Evolutionary conservation across 176 grass and related monocot species (phyloP), one percentile per base, ranked within the genome.

Genomic region (Oryza glaberrima): DNA sequence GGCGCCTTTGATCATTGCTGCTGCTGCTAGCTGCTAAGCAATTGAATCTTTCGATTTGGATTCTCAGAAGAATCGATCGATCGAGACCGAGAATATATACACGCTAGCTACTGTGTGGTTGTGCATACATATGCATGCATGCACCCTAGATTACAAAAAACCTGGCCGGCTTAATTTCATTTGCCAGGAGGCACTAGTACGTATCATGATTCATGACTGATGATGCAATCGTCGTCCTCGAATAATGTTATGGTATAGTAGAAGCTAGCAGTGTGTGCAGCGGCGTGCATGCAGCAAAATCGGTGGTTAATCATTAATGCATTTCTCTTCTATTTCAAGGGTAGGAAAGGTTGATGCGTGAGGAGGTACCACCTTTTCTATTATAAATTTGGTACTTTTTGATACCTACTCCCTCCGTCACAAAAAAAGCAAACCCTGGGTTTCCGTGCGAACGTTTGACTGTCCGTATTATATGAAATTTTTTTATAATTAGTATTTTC

Each of bases 101-200:
- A 68, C 40, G 32, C 88, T 49, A 15, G 6, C 19, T n/a, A 58
- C 54, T 58, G 54, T 61, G 49, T 75, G 77, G 4, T 89, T 49
- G 67, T 58, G 56, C 54, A 58, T 58, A 41, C 8, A n/a, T 41
- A n/a, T n/a, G n/a, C 58, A 63, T 17, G 73, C 73, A 20, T 72
- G 56, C 26, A 54, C 73, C 88, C 83, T 64, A n/a, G 83, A 90
- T 56, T 82, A 86, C 45, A 73, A 86, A 58, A 86, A 11, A 38
- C 79, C 69, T 79, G 44, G 38, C 67, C 13, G 65, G 63, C 43
- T 56, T 63, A 63, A 63, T 63, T 81, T 89, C 82, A 85, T 71
- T 71, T 81, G 65, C 51, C 69, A 35, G 3, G 76, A 67, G 66
- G 44, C 17, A 32, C 30, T 32, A 58, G 28, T 9, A 22, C 56